These are phyloP conservation scores for Singerocomus inundabilis DNA, from an alignment of 1,284 basidiomycete species.

Conservation along the genomic window DNA sequence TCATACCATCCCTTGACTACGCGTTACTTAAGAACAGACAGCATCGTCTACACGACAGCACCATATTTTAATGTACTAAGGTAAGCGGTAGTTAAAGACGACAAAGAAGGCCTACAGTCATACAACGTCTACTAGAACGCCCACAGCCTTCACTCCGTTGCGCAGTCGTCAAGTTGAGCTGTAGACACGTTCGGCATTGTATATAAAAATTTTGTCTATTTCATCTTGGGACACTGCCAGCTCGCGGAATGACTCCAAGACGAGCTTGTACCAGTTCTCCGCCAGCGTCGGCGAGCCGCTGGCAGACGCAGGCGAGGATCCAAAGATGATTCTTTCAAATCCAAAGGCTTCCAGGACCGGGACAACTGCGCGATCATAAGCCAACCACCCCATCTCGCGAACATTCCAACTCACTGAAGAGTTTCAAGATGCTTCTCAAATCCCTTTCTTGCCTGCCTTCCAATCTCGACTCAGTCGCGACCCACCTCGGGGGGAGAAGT, in stretches of 20 bases:
- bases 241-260: conserved; percentile 78
- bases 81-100: too few relatives aligned
- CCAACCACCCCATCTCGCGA: not conserved
- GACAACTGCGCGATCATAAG: conserved; percentile 49
- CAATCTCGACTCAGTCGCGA: conserved; percentile 33
- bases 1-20: too few relatives aligned
- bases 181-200: conserved; percentile 68
- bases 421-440: conserved; percentile 81
- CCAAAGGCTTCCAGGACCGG: conserved; percentile 72
- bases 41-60: too few relatives aligned
- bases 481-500: conserved; percentile 77
- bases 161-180: conserved; percentile 22
- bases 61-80: too few relatives aligned
- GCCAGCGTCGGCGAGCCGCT: conserved; percentile 54
- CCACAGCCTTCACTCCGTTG: not conserved
- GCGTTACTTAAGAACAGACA: too few relatives aligned
- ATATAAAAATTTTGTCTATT: conserved; percentile 69
- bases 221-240: conserved; percentile 77
- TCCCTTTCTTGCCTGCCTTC: conserved; percentile 46
- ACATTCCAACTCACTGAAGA: conserved; percentile 71
- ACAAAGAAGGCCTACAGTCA: not conserved
- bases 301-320: conserved; percentile 49
- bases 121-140: not conserved
- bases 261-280: conserved; percentile 79
- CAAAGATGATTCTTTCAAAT: conserved; percentile 59